Evolutionary conservation across 257 asterid species (phyloP).

Genomic region (Mitragyna speciosa): DNA sequence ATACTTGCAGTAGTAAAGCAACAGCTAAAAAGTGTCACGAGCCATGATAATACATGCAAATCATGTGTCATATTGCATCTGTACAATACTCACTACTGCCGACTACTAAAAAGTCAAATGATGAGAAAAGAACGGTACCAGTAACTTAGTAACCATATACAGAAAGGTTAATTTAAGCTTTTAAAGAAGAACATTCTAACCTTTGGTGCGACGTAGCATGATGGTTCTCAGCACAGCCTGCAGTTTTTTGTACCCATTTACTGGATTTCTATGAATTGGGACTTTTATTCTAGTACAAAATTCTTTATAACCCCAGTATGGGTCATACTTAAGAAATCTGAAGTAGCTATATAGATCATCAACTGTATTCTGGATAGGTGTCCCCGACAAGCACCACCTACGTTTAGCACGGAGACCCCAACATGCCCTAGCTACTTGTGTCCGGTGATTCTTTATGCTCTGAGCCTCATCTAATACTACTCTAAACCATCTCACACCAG

Average conservation of each 20-base stretch:
- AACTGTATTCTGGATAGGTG: constrained; percentile 94
- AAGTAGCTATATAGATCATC: constrained; percentile 97
- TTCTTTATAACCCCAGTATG: constrained; percentile 68
- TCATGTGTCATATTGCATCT: background rate
- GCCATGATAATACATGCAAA: background rate
- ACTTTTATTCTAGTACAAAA: constrained; percentile 73
- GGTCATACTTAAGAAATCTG: constrained; percentile 92
- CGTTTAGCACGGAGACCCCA: constrained; percentile 99
- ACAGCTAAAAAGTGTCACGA: background rate
- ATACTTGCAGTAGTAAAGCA: background rate
- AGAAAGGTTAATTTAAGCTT: background rate
- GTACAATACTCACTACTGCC: background rate
- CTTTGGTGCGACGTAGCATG: constrained; percentile 96
- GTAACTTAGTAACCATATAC: background rate
- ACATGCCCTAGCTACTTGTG: constrained; percentile 98
- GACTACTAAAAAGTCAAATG: background rate
- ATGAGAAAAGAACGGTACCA: background rate
- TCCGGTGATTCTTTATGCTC: constrained; percentile 90
- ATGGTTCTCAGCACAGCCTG: constrained; percentile 93
- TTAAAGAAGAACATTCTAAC: constrained; percentile 30
- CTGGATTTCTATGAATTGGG: constrained; percentile 79
- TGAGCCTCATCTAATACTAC: constrained; percentile 98
- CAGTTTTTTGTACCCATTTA: constrained; percentile 74
- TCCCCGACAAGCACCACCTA: constrained; percentile 98
- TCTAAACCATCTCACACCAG: constrained; percentile 97